These are phyloP conservation scores for Medicago lupulina DNA, from an alignment of 306 rosid species.

Conservation along the genomic window DNA sequence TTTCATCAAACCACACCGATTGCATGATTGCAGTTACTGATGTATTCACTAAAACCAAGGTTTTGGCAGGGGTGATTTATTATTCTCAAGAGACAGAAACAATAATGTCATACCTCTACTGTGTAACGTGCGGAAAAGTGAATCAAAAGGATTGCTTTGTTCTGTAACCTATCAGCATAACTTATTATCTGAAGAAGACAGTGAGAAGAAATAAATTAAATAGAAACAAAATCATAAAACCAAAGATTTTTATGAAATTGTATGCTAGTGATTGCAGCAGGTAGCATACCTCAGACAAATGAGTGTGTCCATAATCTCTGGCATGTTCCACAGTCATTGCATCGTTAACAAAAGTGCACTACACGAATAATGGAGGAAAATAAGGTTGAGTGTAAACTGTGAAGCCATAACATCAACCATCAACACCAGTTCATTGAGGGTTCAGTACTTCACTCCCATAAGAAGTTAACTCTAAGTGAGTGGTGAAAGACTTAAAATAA, in stretches of 20 bases:
- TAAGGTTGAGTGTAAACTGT: constrained; percentile 7
- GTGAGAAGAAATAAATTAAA: constrained; percentile 25
- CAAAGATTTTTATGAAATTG: constrained; percentile 12
- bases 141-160: constrained; percentile 84
- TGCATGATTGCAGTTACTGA: background rate
- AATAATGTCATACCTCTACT: constrained; percentile 57
- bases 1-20: background rate
- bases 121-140: constrained; percentile 90
- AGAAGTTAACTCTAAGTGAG: background rate
- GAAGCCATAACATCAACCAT: constrained; percentile 18
- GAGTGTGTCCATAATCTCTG: constrained; percentile 86
- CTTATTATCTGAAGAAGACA: constrained; percentile 64
- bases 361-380: constrained; percentile 23
- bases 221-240: constrained; percentile 6
- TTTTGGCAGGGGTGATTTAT: constrained; percentile 9
- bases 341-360: constrained; percentile 83
- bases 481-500: background rate
- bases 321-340: constrained; percentile 80
- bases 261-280: constrained; percentile 17
- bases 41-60: background rate
- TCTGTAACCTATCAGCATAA: constrained; percentile 70
- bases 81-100: constrained; percentile 6
- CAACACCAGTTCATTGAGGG: background rate
- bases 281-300: constrained; percentile 74
- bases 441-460: constrained; percentile 2